These are phyloP conservation scores for Aspergillus cavernicola DNA, from an alignment of 495 filamentous ascomycete species.

Conservation along the genomic window DNA sequence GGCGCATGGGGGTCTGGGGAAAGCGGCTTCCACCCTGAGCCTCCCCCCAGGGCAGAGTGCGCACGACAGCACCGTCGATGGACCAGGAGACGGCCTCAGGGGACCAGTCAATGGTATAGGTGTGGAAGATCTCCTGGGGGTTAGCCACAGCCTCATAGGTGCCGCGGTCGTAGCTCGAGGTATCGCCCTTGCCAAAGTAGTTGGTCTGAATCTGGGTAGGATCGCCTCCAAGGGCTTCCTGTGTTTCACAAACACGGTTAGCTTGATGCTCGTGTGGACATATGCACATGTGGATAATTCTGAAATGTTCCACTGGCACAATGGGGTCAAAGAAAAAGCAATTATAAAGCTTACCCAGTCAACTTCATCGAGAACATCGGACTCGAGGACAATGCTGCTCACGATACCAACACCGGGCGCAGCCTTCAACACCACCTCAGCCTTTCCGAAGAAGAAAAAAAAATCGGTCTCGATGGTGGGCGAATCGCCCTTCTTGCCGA, in stretches of 20 bases:
- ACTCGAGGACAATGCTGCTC: conserved; percentile 78
- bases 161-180: conserved; percentile 72
- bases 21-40: conserved; percentile 67
- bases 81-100: conserved; percentile 68
- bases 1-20: conserved; percentile 85
- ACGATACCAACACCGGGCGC: conserved; percentile 72
- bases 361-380: conserved; percentile 91
- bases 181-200: conserved; percentile 92
- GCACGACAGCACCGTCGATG: conserved; percentile 68
- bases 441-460: conserved; percentile 74
- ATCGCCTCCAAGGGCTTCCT: conserved; percentile 58
- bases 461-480: conserved; percentile 71
- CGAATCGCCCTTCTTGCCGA: conserved; percentile 65
- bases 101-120: conserved; percentile 85
- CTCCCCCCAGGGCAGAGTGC: conserved; percentile 58
- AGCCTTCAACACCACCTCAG: conserved; percentile 69
- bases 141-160: conserved; percentile 51
- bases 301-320: neutral
- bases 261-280: neutral
- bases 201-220: conserved; percentile 73
- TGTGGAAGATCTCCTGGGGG: conserved; percentile 70
- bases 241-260: conserved; percentile 15
- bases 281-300: conserved; percentile 4
- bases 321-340: neutral
- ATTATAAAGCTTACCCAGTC: conserved; percentile 66